A percentile compares a stretch with the other conserved stretches of the same genome.
Evolutionary conservation across 1,139 yeast genomes (phyloP).

Genomic region (Diutina scorzettiae): DNA sequence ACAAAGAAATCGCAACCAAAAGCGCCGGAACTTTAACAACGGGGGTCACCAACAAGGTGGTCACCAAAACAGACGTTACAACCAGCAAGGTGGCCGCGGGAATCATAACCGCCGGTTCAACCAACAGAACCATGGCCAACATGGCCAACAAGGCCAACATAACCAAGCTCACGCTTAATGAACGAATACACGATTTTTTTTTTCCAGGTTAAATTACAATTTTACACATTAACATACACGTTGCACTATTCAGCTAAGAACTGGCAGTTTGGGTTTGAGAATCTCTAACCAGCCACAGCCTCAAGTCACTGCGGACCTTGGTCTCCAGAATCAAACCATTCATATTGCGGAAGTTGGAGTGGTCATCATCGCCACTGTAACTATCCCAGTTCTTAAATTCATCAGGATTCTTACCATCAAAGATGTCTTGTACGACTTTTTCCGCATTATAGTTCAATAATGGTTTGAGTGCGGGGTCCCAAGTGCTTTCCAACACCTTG

Average conservation of each 20-base stretch:
- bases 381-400: conserved; percentile 21
- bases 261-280: not conserved
- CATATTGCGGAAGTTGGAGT: conserved; percentile 9
- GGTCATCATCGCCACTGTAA: not conserved
- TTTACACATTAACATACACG: too few species aligned
- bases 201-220: not conserved
- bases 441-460: conserved; percentile 59
- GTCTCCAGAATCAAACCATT: conserved; percentile 33
- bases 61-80: conserved; percentile 9
- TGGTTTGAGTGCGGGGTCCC: conserved; percentile 59
- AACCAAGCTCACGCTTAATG: conserved; percentile 2
- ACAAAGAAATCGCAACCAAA: conserved; percentile 36
- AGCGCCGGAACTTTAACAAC: conserved; percentile 15
- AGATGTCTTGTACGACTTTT: conserved; percentile 64
- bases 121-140: not conserved
- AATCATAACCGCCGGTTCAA: conserved; percentile 4
- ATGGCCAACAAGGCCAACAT: not conserved
- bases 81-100: conserved; percentile 7
- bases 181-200: not conserved
- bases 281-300: conserved; percentile 27
- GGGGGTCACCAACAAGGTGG: conserved; percentile 7
- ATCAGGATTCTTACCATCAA: conserved; percentile 23
- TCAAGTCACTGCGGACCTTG: conserved; percentile 29
- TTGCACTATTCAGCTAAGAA: too few species aligned
- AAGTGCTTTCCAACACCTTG: conserved; percentile 55